Base-by-base conservation (phyloP, 2,329 filamentous ascomycete species). In the Thelonectria blattea region DNA sequence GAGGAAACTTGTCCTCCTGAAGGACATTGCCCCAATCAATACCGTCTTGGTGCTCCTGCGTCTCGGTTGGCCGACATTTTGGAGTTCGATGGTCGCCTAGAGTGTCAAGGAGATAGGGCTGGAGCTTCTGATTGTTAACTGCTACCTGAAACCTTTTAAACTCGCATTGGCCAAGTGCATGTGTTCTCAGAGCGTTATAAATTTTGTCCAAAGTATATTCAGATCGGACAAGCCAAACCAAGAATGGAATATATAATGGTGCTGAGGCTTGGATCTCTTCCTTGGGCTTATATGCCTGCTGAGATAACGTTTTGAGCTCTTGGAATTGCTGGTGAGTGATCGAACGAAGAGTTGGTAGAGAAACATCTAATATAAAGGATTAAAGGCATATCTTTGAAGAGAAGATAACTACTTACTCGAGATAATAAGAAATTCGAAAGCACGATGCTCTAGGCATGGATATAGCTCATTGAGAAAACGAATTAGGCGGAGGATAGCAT, bases 201-300 rank as follows among this genome's bases (percentile, higher is more conserved):
- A 59, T 54, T 5, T 6, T 14, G 2, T 54, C 17, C 2, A 59
- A n/a, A n/a, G 17, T n/a, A 32, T 54, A 50, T 5, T 27, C 14
- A 49, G 43, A 45, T 24, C 43, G 34, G 14, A 59, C 1, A 12
- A 59, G 22, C 8, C 14, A 39, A 18, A 59, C 50, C n/a, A 59
- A 45, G 22, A 59, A 59, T 8, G 50, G 56, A 14, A 59, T 54
- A 22, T 53, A 59, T 3, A 54, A 30, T 2, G 50, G 43, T 5
- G 15, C 10, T 32, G 43, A 49, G 32, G 56, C 50, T n/a, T 59
- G 50, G 5, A 59, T 50, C 39, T 59, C 56, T 46, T 53, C 37
- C 45, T 37, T 59, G 14, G 22, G 41, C 5, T 41, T 18, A n/a
- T 5, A 58, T 15, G 10, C n/a, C n/a, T n/a, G n/a, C n/a, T n/a